phyloP scores from a whole-genome alignment of 2,329 filamentous ascomycete species.

The Alternaria sp. region DNA sequence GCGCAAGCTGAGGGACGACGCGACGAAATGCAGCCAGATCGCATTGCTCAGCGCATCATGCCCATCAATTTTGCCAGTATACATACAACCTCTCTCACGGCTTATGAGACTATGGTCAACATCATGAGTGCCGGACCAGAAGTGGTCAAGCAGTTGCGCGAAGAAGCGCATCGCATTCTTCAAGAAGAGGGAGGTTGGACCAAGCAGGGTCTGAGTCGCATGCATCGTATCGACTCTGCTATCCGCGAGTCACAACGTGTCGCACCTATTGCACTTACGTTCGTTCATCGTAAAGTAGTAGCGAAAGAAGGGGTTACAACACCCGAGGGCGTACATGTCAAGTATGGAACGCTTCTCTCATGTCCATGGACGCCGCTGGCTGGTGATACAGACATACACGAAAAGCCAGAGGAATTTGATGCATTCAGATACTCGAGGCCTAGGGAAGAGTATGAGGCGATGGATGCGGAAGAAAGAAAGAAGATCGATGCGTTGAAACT shows the following conservation, averaged over 20 bases:
- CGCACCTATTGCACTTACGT: slow-evolving; percentile 58
- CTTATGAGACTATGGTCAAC: slow-evolving; percentile 52
- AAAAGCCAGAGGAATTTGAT: slow-evolving; percentile 27
- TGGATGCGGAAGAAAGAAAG: slow-evolving; percentile 27
- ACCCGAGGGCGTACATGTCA: slow-evolving; percentile 67
- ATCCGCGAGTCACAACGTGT: slow-evolving; percentile 64
- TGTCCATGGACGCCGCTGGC: slow-evolving; percentile 32
- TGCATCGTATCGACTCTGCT: slow-evolving; percentile 61
- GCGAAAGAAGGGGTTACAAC: slow-evolving; percentile 80
- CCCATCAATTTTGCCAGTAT: slow-evolving; percentile 68
- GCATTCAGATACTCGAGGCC: slow-evolving; percentile 38
- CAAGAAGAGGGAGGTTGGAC: slow-evolving; percentile 56
- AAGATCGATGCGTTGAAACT: slow-evolving; percentile 29
- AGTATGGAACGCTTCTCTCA: slow-evolving; percentile 28
- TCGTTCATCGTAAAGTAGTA: slow-evolving; percentile 60
- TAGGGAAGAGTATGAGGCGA: slow-evolving; percentile 30
- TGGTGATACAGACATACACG: slow-evolving; percentile 28
- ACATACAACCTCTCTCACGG: slow-evolving; percentile 65
- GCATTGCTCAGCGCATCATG: slow-evolving; percentile 62
- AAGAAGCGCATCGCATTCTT: slow-evolving; percentile 53
- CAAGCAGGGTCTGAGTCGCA: slow-evolving; percentile 55
- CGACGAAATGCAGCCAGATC: slow-evolving; percentile 58
- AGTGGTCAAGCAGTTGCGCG: slow-evolving; percentile 48
- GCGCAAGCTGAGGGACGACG: slow-evolving; percentile 56
- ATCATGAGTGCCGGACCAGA: slow-evolving; percentile 28